phyloP scores from a whole-genome alignment of 1,284 basidiomycete genomes.

The Microbotryomycetes sp. region DNA sequence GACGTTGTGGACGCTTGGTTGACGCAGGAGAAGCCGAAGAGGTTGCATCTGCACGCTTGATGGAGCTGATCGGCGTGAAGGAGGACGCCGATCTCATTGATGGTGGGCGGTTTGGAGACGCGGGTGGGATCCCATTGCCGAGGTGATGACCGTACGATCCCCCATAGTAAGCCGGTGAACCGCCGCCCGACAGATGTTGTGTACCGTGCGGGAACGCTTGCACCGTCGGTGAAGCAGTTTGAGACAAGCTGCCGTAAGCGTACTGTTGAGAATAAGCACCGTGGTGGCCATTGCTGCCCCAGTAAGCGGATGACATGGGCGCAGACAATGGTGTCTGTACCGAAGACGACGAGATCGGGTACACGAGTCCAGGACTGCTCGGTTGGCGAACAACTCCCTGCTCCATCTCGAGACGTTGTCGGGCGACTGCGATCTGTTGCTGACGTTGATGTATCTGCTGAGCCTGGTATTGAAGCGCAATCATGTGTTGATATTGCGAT shows the following conservation, averaged over 20 bases:
- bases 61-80: neutral
- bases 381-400: constrained; percentile 1
- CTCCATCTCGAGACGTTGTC: neutral
- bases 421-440: neutral
- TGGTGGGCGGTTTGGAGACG: neutral
- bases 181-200: neutral
- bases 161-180: neutral
- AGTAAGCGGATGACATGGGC: neutral
- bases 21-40: neutral
- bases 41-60: neutral
- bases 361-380: constrained; percentile 5
- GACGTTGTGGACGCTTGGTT: neutral
- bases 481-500: constrained; percentile 22
- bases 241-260: neutral
- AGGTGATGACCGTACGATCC: too few relatives aligned
- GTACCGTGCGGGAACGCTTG: neutral
- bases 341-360: neutral
- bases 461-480: constrained; percentile 16
- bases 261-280: neutral
- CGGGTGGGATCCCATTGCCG: neutral
- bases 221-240: constrained; percentile 9
- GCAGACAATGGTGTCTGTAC: neutral
- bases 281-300: neutral
- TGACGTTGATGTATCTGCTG: constrained; percentile 5
- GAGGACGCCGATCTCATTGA: neutral